Conservation (phyloP, 352 stramenopile genomes). For the Pythium phragmiticola region DNA sequence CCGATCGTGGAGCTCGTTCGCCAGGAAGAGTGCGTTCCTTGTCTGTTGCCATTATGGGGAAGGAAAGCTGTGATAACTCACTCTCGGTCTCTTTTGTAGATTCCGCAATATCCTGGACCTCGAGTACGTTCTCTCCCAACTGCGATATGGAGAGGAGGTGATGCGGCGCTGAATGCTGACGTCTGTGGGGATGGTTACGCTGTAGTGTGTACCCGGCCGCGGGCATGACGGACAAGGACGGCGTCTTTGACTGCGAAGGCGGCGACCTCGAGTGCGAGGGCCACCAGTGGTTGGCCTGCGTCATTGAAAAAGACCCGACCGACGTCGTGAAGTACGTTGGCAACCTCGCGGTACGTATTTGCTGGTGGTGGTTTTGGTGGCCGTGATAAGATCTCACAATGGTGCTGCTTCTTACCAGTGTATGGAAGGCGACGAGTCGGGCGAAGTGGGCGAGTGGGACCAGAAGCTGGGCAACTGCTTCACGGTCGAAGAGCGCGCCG, state of each 20-base stretch:
- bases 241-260: constrained; percentile 57
- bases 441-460: constrained; percentile 63
- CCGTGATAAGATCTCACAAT: background rate
- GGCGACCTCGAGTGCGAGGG: constrained; percentile 70
- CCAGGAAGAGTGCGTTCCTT: constrained; percentile 46
- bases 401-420: constrained; percentile 33
- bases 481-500: constrained; percentile 49
- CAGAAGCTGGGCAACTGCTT: constrained; percentile 75
- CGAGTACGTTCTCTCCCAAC: constrained; percentile 32
- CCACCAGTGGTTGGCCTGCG: constrained; percentile 67
- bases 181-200: background rate
- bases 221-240: constrained; percentile 67
- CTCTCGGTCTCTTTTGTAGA: constrained; percentile 25
- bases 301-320: constrained; percentile 69
- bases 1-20: constrained; percentile 69
- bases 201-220: constrained; percentile 65
- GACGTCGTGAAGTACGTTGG: constrained; percentile 78
- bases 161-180: background rate
- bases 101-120: constrained; percentile 73
- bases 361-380: background rate
- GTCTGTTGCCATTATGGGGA: background rate
- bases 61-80: background rate
- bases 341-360: constrained; percentile 57
- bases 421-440: constrained; percentile 74
- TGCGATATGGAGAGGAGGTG: background rate